Conservation (phyloP, 305 asterid species). For the Petunia hybrid region DNA sequence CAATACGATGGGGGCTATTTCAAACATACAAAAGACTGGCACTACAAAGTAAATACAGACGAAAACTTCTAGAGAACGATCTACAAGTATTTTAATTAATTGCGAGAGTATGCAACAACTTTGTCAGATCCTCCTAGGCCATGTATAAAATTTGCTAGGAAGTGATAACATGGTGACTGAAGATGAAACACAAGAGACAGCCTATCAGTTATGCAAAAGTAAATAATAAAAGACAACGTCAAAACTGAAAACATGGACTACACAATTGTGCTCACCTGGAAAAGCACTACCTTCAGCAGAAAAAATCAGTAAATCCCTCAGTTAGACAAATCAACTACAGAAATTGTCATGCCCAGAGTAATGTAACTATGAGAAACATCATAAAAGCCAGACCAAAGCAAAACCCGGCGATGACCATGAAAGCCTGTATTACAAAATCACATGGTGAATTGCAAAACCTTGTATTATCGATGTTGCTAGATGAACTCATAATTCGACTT, state of each 20-base stretch:
- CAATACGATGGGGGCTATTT: background rate
- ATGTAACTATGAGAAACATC: constrained; percentile 68
- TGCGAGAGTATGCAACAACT: background rate
- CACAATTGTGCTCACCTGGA: constrained; percentile 9
- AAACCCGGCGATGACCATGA: constrained; percentile 60
- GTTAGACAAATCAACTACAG: background rate
- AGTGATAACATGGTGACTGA: background rate
- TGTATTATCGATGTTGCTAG: constrained; percentile 11
- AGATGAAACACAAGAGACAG: constrained; percentile 14
- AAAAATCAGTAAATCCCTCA: constrained; percentile 5
- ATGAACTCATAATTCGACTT: constrained; percentile 32
- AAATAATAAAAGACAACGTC: background rate
- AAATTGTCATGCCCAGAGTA: constrained; percentile 66
- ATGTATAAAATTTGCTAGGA: background rate
- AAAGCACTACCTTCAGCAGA: constrained; percentile 28
- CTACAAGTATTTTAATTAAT: background rate
- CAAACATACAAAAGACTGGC: background rate
- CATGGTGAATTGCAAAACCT: background rate
- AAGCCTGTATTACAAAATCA: constrained; percentile 58
- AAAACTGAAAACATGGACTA: constrained; percentile 22
- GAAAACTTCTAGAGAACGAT: background rate
- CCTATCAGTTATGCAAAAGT: background rate
- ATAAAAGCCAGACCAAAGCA: constrained; percentile 80
- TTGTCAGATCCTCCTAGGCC: constrained; percentile 24
- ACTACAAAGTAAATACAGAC: background rate